Conservation (phyloP, 805 yeast species). For the Hanseniaspora taiwanica region DNA sequence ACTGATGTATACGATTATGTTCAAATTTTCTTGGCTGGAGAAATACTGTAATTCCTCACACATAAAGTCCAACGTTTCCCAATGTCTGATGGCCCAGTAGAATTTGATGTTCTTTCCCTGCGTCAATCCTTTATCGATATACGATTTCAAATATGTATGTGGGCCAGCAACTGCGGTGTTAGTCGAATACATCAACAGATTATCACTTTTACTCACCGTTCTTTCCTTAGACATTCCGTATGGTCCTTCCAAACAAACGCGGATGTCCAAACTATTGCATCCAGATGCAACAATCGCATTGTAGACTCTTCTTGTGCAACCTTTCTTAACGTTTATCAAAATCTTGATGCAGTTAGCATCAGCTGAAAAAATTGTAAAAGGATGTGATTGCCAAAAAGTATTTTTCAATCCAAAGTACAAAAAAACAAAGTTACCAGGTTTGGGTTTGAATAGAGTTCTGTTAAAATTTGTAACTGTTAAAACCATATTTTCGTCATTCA, state of each 20-base stretch:
- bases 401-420: conserved; percentile 37
- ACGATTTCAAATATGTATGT: conserved; percentile 21
- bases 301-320: conserved; percentile 33
- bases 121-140: not conserved
- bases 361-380: conserved; percentile 39
- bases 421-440: conserved; percentile 40
- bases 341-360: conserved; percentile 27
- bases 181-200: conserved; percentile 32
- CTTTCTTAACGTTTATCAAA: conserved; percentile 35
- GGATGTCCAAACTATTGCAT: conserved; percentile 11
- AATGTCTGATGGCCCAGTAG: conserved; percentile 45
- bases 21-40: not conserved
- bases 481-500: conserved; percentile 7
- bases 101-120: conserved; percentile 26
- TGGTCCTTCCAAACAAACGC: conserved; percentile 42
- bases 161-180: conserved; percentile 39
- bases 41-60: conserved; percentile 23
- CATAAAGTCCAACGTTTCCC: conserved; percentile 34
- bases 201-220: conserved; percentile 22
- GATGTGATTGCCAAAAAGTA: conserved; percentile 52
- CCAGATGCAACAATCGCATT: conserved; percentile 14
- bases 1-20: not conserved
- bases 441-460: not conserved
- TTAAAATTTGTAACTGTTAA: conserved; percentile 6
- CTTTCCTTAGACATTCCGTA: conserved; percentile 33